Evolutionary conservation across 371 early-diverging fungal genomes (phyloP).

Genomic region (Mortierella sp.): DNA sequence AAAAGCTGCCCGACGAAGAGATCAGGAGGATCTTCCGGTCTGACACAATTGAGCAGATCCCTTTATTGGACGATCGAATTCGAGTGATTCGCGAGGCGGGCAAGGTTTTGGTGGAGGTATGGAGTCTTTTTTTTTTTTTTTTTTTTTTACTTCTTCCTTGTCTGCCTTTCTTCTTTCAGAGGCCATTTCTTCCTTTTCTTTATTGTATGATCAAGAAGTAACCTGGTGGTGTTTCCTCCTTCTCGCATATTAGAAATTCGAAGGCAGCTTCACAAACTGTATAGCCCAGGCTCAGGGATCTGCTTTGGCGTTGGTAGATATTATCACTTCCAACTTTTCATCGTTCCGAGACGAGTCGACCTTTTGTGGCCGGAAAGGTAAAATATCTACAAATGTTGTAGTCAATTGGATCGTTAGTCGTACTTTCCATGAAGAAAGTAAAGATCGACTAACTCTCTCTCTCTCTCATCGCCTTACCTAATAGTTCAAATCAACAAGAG

Average conservation of each 20-base stretch:
- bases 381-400: background rate
- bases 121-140: background rate
- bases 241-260: slow-evolving; percentile 64
- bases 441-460: background rate
- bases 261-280: slow-evolving; percentile 75
- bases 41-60: slow-evolving; percentile 70
- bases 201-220: slow-evolving; percentile 2
- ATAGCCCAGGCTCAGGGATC: slow-evolving; percentile 64
- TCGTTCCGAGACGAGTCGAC: slow-evolving; percentile 78
- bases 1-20: slow-evolving; percentile 54
- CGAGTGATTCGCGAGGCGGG: slow-evolving; percentile 78
- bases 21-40: slow-evolving; percentile 71
- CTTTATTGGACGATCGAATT: slow-evolving; percentile 72
- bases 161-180: too few species aligned
- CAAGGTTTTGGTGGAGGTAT: slow-evolving; percentile 67
- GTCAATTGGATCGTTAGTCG: background rate
- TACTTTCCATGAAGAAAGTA: background rate
- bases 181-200: slow-evolving; percentile 3
- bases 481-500: slow-evolving; percentile 82
- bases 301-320: slow-evolving; percentile 66
- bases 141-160: background rate
- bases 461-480: background rate
- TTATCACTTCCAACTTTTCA: slow-evolving; percentile 70
- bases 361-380: slow-evolving; percentile 71
- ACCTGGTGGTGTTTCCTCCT: background rate